Base-by-base conservation (phyloP, 2,329 filamentous ascomycete species). In the Chrysoporthe cubensis region DNA sequence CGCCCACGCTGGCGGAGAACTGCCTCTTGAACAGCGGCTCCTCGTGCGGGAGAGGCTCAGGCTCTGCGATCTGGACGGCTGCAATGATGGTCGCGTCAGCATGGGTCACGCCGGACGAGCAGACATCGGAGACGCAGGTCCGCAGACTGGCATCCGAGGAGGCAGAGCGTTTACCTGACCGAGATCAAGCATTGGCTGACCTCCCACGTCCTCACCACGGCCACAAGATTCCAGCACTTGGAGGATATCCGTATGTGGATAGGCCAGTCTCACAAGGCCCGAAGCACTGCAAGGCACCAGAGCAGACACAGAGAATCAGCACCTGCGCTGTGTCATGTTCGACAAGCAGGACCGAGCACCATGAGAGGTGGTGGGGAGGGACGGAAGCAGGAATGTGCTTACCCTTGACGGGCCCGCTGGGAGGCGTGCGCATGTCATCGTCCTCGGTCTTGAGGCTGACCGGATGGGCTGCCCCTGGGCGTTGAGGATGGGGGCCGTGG, bases 1-100 rank as follows among this genome's bases (percentile, higher is more conserved):
- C 80, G 62, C 68, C 67, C 54, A 83, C 68, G 44, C 77, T 78
- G 13, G 80, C 82, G 11, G 82, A 77, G 70, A 80, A 84, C 67
- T 83, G 82, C 71, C 81, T 82, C 71, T 80, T 81, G 5, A 73
- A 75, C 40, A 73, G 73, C 37, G 71, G 70, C 44, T 82, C 81
- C 50, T 83, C 81, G 14, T 74, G 71, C 18, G 75, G 70, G 14
- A 77, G 72, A 42, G 74, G 85, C 66, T 80, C 78, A 26, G 85
- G 85, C 72, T 88, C 86, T 59, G 85, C 83, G 68, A 88, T 88
- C 73, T 88, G 85, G 65, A 88, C 87, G 66, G 85, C 86, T 84
- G 67, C 56, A 44, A 58, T 60, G 40, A 44, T 48, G 66, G 71
- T 76, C 50, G 21, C 18, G 50, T 68, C 46, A 68, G 67, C 44